Base-by-base conservation (phyloP, 2,329 filamentous ascomycete genomes). In the Pezicula rhizophila region DNA sequence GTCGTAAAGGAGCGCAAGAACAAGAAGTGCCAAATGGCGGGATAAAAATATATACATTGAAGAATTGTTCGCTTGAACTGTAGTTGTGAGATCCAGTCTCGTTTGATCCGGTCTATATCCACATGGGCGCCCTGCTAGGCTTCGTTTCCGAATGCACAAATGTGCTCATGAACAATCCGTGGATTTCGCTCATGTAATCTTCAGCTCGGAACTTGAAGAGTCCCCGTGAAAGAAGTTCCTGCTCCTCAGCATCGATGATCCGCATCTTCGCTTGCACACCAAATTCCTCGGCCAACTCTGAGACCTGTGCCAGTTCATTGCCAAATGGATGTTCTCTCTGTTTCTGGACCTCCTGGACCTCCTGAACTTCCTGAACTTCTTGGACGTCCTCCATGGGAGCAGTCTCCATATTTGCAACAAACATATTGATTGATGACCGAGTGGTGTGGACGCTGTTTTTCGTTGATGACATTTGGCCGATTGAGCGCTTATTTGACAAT, bases 261-360 rank as follows among this genome's bases (percentile, higher is more conserved):
- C 77, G 75, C 53, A 76, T 64, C 15, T 57, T 70, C 34, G 80
- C 76, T 54, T 78, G 76, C 26, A 82, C 75, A 38, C 82, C 82
- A 58, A 89, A 92, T 68, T 96, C 91, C 69, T 97, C 93, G 0
- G 86, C 92, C 14, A 96, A 79, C 68, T 97, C 93, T 46, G 90
- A 89, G 20, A 97, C 88, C 68, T 97, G 87, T 49, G 89, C 89
- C 46, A 97, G 74, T 68, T 99, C 93, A 45, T 85, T 84, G 46
- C 89, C 89, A 61, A 97, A 97, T 0, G 92, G 92, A 65, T 93
- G 81, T 66, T 70, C 52, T 72, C 8, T 31, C 28, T 31, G 28
- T 31, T 31, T 7, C 28, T 31, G 28, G 3, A 31, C 28, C 12
- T 31, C 28, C 5, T 31, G 28, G 2, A 28, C 26, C 6, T 28